These are phyloP conservation scores for Penicillium steckii DNA, from an alignment of 495 filamentous ascomycete species.

Conservation along the genomic window DNA sequence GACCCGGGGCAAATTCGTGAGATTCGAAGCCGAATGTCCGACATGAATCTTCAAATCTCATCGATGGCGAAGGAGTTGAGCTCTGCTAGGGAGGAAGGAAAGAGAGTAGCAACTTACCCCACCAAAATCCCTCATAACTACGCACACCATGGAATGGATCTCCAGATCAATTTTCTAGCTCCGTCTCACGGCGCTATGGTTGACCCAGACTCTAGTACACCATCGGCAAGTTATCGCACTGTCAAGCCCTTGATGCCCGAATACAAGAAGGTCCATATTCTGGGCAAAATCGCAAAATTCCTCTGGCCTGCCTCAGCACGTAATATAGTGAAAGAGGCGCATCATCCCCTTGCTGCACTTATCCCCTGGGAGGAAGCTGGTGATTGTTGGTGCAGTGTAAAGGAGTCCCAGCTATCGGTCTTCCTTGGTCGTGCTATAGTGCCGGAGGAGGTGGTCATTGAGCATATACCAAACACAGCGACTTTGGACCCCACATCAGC, in stretches of 20 bases:
- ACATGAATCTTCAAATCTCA: conserved; percentile 33
- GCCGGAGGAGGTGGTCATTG: conserved; percentile 47
- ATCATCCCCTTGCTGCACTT: conserved; percentile 24
- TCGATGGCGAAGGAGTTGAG: conserved; percentile 36
- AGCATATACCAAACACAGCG: conserved; percentile 41
- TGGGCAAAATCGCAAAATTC: neutral
- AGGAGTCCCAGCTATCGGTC: conserved; percentile 41
- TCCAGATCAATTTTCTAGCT: conserved; percentile 40
- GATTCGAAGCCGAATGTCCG: conserved; percentile 31
- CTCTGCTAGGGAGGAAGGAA: conserved; percentile 23
- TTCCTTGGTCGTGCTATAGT: conserved; percentile 35
- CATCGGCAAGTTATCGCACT: conserved; percentile 18
- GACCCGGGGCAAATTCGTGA: conserved; percentile 12
- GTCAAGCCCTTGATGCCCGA: neutral
- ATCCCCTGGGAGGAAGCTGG: conserved; percentile 42
- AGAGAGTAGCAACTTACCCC: neutral
- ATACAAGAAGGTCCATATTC: neutral
- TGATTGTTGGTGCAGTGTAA: conserved; percentile 50
- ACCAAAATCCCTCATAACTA: conserved; percentile 1
- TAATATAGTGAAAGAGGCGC: neutral
- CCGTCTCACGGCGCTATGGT: conserved; percentile 32
- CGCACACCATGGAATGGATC: neutral
- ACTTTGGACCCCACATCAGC: conserved; percentile 34
- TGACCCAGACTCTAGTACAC: conserved; percentile 35
- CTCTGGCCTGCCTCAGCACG: neutral